These are phyloP conservation scores for Tarenaya hassleriana DNA, from an alignment of 345 rosid genomes.

Conservation along the genomic window DNA sequence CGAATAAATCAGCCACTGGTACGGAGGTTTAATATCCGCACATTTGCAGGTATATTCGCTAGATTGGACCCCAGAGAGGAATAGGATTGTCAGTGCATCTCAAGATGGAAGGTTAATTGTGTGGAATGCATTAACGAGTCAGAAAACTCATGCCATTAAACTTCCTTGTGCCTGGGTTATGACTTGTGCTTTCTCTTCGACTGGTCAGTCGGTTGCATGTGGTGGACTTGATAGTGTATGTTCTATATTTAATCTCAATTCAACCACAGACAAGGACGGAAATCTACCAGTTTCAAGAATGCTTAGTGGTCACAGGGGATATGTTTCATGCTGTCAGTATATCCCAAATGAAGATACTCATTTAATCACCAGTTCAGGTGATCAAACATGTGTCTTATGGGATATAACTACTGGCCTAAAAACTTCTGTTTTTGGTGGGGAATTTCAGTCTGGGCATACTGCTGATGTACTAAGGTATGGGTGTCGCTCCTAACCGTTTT, in stretches of 20 bases:
- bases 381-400: conserved; percentile 90
- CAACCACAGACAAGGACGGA: conserved; percentile 78
- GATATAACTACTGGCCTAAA: conserved; percentile 91
- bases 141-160: conserved; percentile 91
- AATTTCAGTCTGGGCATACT: conserved; percentile 94
- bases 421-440: conserved; percentile 95
- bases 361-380: conserved; percentile 85
- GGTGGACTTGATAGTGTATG: conserved; percentile 96
- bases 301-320: conserved; percentile 91
- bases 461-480: conserved; percentile 84
- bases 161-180: conserved; percentile 97
- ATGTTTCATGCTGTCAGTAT: conserved; percentile 90
- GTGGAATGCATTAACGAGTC: conserved; percentile 97
- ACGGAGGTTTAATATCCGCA: conserved; percentile 8
- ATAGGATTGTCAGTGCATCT: conserved; percentile 90
- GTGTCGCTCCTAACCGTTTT: conserved; percentile 2
- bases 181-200: conserved; percentile 97
- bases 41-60: conserved; percentile 68
- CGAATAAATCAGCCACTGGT: background rate
- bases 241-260: conserved; percentile 86
- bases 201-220: conserved; percentile 89
- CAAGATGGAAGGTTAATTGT: conserved; percentile 92
- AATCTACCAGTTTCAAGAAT: conserved; percentile 61
- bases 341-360: conserved; percentile 85
- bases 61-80: conserved; percentile 86